Base-by-base conservation (phyloP, 768 basidiomycete species). In the Infundibulicybe gibba region DNA sequence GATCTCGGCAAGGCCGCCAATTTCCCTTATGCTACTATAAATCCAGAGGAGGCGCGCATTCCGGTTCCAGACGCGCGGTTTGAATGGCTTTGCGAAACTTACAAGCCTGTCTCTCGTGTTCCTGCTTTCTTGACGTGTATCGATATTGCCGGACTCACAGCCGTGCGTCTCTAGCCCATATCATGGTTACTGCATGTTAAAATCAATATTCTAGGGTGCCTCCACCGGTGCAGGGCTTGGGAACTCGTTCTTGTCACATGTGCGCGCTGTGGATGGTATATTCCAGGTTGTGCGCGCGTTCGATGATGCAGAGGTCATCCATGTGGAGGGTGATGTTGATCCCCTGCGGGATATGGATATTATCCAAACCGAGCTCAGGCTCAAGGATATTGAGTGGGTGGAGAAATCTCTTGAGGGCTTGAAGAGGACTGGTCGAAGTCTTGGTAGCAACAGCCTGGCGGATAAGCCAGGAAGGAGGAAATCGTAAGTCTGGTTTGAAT, bases 351-450 rank as follows among this genome's bases (percentile, higher is more conserved):
- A 99, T 68, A 97, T 98, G 94, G 83, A 89, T 54, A 98, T 97
- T 59, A 99, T 99, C 60, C 84, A 86, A 55, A 95, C 83, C 6
- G 97, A 99, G 67, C 74, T 99, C 15, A 77, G 94, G 41, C 70
- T 99, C 37, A 99, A 99, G 72, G 97, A 99, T 67, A 94, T 94
- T 53, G 97, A 99, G 61, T 99, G 97, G 97, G 87, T 92, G 10
- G 90, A 97, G 69, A 98, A 98, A 70, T 69, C 83, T 37, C 64
- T 97, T 31, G 94, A 94, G 0, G 69, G 65, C 39, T 64, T 91
- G 53, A 92, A 90, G 69, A 90, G 87, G 70, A 61, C 68, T 32
- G 81, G 82, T 14, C 79, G 91, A 38, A 69, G 80, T 49, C 72
- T 94, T 19, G 89, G 87, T 6, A 89, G 73, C 59, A 78, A 61